Evolutionary conservation across 2,329 filamentous ascomycete genomes (phyloP).

Genomic region (Teratosphaeria nubilosa): DNA sequence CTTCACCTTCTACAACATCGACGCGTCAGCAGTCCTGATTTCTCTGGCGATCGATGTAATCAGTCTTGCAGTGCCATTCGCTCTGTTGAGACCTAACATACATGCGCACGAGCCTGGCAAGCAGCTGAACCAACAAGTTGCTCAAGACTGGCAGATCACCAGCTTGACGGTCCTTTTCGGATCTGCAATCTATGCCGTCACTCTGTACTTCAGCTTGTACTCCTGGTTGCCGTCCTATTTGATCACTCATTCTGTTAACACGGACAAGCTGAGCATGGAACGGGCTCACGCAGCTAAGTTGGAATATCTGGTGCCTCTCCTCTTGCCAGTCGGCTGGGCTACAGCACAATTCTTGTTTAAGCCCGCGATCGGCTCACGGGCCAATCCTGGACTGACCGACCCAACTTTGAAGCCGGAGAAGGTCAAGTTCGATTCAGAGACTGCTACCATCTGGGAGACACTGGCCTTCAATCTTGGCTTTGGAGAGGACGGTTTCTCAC

Average conservation of each 20-base stretch:
- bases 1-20: slow-evolving; percentile 65
- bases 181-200: slow-evolving; percentile 63
- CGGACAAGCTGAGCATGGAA: slow-evolving; percentile 60
- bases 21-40: slow-evolving; percentile 48
- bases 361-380: slow-evolving; percentile 43
- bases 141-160: slow-evolving; percentile 53
- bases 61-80: slow-evolving; percentile 63
- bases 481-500: slow-evolving; percentile 53
- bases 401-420: slow-evolving; percentile 27
- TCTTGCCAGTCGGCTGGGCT: slow-evolving; percentile 61
- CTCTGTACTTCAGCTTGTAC: slow-evolving; percentile 59
- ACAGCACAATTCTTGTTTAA: slow-evolving; percentile 70
- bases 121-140: slow-evolving; percentile 34
- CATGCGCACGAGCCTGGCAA: slow-evolving; percentile 45
- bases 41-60: slow-evolving; percentile 59
- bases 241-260: slow-evolving; percentile 51
- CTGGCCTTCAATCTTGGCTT: slow-evolving; percentile 57
- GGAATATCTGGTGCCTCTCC: slow-evolving; percentile 8
- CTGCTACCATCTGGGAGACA: slow-evolving; percentile 58
- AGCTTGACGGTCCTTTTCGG: slow-evolving; percentile 58
- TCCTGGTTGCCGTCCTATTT: slow-evolving; percentile 62
- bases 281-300: slow-evolving; percentile 55
- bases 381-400: slow-evolving; percentile 18
- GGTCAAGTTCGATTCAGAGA: slow-evolving; percentile 52
- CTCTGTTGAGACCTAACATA: slow-evolving; percentile 59